These are phyloP conservation scores for Plasmopara viticola DNA, from an alignment of 352 stramenopile genomes.

Conservation along the genomic window DNA sequence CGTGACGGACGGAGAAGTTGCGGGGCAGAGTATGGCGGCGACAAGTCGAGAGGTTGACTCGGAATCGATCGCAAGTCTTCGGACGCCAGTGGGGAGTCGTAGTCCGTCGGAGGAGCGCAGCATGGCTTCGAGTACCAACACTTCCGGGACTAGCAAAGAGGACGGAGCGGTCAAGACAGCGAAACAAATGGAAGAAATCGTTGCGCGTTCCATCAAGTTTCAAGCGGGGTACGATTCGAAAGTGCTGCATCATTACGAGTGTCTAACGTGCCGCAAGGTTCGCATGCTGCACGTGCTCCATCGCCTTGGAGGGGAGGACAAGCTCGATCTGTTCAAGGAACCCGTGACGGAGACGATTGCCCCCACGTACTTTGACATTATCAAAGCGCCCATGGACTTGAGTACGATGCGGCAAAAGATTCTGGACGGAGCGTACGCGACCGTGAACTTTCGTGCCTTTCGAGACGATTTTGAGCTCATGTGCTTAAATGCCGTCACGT, in stretches of 20 bases:
- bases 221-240: conserved; percentile 58
- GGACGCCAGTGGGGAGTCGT: conserved; percentile 12
- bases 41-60: conserved; percentile 9
- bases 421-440: conserved; percentile 61
- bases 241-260: conserved; percentile 77
- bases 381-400: conserved; percentile 91
- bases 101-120: conserved; percentile 23
- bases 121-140: conserved; percentile 3
- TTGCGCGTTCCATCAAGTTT: conserved; percentile 55
- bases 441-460: conserved; percentile 69
- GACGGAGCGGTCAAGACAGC: conserved; percentile 35
- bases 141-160: conserved; percentile 10
- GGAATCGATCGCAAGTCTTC: conserved; percentile 14
- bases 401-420: conserved; percentile 83
- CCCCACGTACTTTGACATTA: conserved; percentile 90
- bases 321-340: conserved; percentile 89
- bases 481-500: conserved; percentile 93
- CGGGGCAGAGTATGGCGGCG: background rate
- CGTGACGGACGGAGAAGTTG: conserved; percentile 22
- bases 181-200: conserved; percentile 58
- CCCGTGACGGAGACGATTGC: conserved; percentile 91
- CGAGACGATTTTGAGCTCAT: conserved; percentile 93
- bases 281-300: conserved; percentile 67
- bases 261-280: conserved; percentile 69
- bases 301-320: conserved; percentile 64